phyloP scores from a whole-genome alignment of 768 basidiomycete genomes.

The Leccinellum rugosiceps region DNA sequence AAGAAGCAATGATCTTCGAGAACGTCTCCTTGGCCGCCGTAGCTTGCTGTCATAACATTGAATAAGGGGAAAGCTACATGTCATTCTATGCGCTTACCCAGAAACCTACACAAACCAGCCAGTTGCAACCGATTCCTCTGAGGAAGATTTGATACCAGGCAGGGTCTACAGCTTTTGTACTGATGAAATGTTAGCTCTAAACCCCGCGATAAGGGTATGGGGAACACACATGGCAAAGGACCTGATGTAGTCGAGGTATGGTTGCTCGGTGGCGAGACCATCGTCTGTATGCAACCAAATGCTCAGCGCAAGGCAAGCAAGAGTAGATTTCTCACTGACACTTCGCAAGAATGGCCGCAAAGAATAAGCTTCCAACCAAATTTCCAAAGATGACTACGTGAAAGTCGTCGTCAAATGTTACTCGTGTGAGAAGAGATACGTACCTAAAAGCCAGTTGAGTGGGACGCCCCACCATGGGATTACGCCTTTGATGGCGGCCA shows the following conservation, averaged over 20 bases:
- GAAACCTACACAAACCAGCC: slow-evolving; percentile 69
- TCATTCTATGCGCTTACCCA: slow-evolving; percentile 49
- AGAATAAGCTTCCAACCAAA: slow-evolving; percentile 65
- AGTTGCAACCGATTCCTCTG: slow-evolving; percentile 75
- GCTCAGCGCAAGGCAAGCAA: neutral
- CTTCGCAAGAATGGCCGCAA: slow-evolving; percentile 63
- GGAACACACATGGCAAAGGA: slow-evolving; percentile 53
- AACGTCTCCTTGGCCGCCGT: slow-evolving; percentile 62
- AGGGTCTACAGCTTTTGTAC: slow-evolving; percentile 61
- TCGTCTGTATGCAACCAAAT: slow-evolving; percentile 39
- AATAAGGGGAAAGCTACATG: neutral
- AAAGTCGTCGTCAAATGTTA: neutral
- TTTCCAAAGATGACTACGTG: slow-evolving; percentile 64
- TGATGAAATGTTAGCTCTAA: slow-evolving; percentile 22
- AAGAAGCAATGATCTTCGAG: slow-evolving; percentile 66
- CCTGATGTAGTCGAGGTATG: slow-evolving; percentile 53
- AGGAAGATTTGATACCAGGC: slow-evolving; percentile 72
- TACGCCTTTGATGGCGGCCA: slow-evolving; percentile 59
- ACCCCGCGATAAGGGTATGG: neutral
- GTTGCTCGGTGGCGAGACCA: slow-evolving; percentile 55
- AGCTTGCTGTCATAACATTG: slow-evolving; percentile 50
- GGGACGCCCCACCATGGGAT: slow-evolving; percentile 71
- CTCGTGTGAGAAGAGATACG: slow-evolving; percentile 3
- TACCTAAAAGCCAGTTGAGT: slow-evolving; percentile 68
- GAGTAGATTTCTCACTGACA: slow-evolving; percentile 38